Evolutionary conservation across 768 basidiomycete genomes (phyloP).

Genomic region (Exidia glandulosa): DNA sequence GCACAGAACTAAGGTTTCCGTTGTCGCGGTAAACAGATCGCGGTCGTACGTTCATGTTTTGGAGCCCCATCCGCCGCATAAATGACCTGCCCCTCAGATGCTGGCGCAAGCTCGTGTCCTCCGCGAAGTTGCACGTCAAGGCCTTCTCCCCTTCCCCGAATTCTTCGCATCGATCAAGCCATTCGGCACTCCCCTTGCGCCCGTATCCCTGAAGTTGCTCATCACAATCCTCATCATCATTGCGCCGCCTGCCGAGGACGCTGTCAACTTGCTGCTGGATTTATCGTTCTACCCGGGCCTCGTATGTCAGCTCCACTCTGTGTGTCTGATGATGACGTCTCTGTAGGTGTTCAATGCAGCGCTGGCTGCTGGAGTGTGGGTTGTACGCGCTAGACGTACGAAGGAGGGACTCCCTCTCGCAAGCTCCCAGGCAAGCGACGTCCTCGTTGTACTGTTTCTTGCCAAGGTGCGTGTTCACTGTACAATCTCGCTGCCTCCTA

Average conservation of each 20-base stretch:
- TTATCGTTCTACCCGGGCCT: conserved; percentile 28
- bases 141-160: conserved; percentile 35
- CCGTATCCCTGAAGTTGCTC: conserved; percentile 28
- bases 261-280: conserved; percentile 29
- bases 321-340: conserved; percentile 6
- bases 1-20: background rate
- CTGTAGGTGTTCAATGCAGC: conserved; percentile 17
- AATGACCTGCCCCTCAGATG: conserved; percentile 13
- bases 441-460: conserved; percentile 15
- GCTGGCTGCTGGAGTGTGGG: conserved; percentile 21
- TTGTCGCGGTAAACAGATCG: background rate
- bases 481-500: too few species aligned
- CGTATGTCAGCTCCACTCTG: conserved; percentile 14
- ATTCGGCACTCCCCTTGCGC: conserved; percentile 37
- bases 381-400: conserved; percentile 17
- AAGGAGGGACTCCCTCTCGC: conserved; percentile 12
- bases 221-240: conserved; percentile 33
- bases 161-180: conserved; percentile 39
- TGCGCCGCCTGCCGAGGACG: conserved; percentile 23
- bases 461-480: too few species aligned
- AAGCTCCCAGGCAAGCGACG: conserved; percentile 12
- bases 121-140: conserved; percentile 42
- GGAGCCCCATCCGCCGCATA: background rate
- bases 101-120: conserved; percentile 36
- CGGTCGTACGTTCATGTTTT: background rate